A percentile compares a stretch with the other conserved stretches of the same genome.
phyloP scores from a whole-genome alignment of 345 rosid genomes.

The Hibiscus syriacus region DNA sequence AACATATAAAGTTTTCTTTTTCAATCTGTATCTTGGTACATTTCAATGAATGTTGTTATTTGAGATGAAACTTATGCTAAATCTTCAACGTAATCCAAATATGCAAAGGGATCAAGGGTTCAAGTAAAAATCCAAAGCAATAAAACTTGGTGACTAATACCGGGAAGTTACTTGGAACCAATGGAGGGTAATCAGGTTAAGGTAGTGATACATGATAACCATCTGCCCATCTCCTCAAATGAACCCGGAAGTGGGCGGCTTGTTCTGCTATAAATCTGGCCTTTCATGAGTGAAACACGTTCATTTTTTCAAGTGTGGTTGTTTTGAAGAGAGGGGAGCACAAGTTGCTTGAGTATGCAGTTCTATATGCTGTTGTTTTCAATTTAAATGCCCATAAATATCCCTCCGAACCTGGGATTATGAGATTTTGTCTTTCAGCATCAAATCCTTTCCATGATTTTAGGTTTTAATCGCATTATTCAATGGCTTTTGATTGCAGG shows the following conservation, averaged over 20 bases:
- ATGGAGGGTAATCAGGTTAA: neutral
- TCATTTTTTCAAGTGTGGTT: neutral
- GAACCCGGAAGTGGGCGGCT: neutral
- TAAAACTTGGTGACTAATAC: neutral
- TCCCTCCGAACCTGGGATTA: too few species aligned
- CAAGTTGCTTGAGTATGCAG: neutral
- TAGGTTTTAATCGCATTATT: neutral
- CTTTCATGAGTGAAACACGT: neutral
- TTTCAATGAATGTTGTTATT: neutral
- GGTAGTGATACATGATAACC: neutral
- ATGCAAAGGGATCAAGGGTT: neutral
- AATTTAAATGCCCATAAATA: neutral
- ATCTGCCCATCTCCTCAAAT: neutral
- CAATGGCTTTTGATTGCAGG: slow-evolving; percentile 42
- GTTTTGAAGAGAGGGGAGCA: neutral
- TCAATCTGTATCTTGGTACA: neutral
- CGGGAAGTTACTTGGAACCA: neutral
- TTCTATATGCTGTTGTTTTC: neutral
- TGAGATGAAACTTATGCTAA: neutral
- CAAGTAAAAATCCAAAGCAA: neutral
- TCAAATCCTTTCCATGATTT: neutral
- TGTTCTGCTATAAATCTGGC: neutral
- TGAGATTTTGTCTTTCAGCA: neutral
- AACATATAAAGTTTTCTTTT: neutral
- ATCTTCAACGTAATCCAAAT: neutral